These are phyloP conservation scores for Lentinula raphanica DNA, from an alignment of 768 basidiomycete species.

Conservation along the genomic window DNA sequence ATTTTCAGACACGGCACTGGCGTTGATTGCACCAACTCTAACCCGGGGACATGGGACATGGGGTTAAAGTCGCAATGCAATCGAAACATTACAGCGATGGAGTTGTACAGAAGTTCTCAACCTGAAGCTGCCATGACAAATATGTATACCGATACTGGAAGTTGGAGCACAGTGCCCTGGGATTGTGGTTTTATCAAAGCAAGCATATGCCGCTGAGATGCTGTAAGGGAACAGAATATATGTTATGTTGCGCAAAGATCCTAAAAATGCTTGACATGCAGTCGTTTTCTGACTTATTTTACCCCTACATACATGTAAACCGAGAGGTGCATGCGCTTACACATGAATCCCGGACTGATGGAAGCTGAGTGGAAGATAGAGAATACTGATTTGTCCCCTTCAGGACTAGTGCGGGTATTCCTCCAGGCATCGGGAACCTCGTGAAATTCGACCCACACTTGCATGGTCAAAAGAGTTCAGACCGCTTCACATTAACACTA, in stretches of 20 bases:
- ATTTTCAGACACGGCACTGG: background rate
- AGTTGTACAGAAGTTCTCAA: background rate
- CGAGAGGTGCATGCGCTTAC: background rate
- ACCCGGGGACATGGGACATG: background rate
- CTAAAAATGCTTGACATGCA: constrained; percentile 1
- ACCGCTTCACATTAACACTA: no score
- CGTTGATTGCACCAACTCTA: background rate
- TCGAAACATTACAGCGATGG: background rate
- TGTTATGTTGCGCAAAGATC: background rate
- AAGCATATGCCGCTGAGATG: background rate
- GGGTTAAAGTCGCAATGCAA: no score
- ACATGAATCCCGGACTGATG: constrained; percentile 3
- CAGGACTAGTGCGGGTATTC: constrained; percentile 6
- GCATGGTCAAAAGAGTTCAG: background rate
- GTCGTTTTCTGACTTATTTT: background rate
- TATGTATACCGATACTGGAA: background rate
- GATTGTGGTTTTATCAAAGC: background rate
- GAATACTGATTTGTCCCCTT: constrained; percentile 7
- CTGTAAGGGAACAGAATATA: background rate
- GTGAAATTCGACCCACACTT: background rate
- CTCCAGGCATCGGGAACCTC: background rate
- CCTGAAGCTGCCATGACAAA: background rate
- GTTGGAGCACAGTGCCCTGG: background rate
- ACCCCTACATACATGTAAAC: background rate
- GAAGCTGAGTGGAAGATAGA: background rate